Evolutionary conservation across 108 stramenopile species (phyloP).

Genomic region (Schizochytrium sp.): DNA sequence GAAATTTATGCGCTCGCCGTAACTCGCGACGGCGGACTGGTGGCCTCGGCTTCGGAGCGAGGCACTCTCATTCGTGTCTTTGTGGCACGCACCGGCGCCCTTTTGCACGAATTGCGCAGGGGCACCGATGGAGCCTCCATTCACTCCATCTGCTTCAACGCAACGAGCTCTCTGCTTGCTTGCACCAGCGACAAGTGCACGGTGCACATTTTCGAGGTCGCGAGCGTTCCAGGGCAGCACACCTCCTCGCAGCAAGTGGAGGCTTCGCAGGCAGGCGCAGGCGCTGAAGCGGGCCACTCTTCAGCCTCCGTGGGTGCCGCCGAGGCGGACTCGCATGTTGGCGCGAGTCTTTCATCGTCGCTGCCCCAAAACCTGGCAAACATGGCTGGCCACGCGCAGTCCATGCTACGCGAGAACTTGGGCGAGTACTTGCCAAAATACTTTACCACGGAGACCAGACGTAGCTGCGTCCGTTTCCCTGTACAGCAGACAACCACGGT

Average conservation of each 20-base stretch:
- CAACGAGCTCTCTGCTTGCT: slow-evolving; percentile 70
- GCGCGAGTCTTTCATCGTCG: not conserved
- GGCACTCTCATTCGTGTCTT: slow-evolving; percentile 86
- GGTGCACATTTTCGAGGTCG: slow-evolving; percentile 72
- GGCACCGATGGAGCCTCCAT: slow-evolving; percentile 86
- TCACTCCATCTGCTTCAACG: slow-evolving; percentile 75
- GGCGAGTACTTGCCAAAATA: slow-evolving; percentile 19
- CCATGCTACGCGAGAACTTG: not conserved
- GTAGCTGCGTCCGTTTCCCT: slow-evolving; percentile 11
- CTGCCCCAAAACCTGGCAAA: not conserved
- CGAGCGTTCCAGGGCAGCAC: not conserved
- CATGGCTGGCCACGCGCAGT: not conserved
- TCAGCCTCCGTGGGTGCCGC: too few relatives aligned
- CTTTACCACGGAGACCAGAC: slow-evolving; percentile 24
- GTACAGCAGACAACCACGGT: not conserved
- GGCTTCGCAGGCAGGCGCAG: not conserved
- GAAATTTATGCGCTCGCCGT: slow-evolving; percentile 70
- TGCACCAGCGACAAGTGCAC: slow-evolving; percentile 90
- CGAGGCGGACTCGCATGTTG: too few relatives aligned
- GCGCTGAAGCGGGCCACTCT: too few relatives aligned
- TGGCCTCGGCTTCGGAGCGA: slow-evolving; percentile 82
- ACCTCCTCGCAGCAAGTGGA: not conserved
- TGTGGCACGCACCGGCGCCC: slow-evolving; percentile 49
- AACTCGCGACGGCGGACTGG: slow-evolving; percentile 68
- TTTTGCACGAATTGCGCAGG: slow-evolving; percentile 76